phyloP scores from a whole-genome alignment of 768 basidiomycete species.

The Naematelia aurantialba region DNA sequence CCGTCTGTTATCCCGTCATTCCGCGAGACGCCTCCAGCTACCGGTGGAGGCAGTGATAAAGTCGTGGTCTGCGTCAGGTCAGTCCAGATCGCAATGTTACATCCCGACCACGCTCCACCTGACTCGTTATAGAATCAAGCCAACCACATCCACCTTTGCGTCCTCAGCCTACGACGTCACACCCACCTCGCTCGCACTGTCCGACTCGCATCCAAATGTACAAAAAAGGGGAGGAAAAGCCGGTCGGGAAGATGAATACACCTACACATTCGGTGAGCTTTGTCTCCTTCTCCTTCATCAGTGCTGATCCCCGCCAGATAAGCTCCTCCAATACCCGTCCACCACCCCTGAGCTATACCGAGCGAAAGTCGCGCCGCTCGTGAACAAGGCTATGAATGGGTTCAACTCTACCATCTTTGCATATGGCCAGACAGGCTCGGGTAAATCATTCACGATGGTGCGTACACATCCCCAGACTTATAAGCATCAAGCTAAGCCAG shows the following conservation, averaged over 20 bases:
- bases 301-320: slow-evolving; percentile 25
- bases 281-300: neutral
- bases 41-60: slow-evolving; percentile 25
- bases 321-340: slow-evolving; percentile 37
- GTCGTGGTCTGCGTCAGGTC: slow-evolving; percentile 46
- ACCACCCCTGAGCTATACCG: slow-evolving; percentile 42
- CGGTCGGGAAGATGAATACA: slow-evolving; percentile 46
- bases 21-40: neutral
- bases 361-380: slow-evolving; percentile 40
- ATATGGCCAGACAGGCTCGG: slow-evolving; percentile 49
- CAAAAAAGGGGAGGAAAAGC: slow-evolving; percentile 46
- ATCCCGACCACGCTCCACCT: slow-evolving; percentile 3
- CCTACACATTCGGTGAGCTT: slow-evolving; percentile 45
- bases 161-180: slow-evolving; percentile 40
- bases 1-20: neutral
- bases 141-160: slow-evolving; percentile 30
- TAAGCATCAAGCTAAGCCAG: too few species aligned
- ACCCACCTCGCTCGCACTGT: slow-evolving; percentile 34
- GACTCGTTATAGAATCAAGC: slow-evolving; percentile 33
- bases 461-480: slow-evolving; percentile 11
- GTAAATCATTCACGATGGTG: slow-evolving; percentile 46
- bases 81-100: slow-evolving; percentile 15
- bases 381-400: slow-evolving; percentile 49
- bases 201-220: slow-evolving; percentile 46
- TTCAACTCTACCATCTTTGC: slow-evolving; percentile 51